Base-by-base conservation (phyloP, 2,329 filamentous ascomycete genomes). In the Tolypocladium capitatum region DNA sequence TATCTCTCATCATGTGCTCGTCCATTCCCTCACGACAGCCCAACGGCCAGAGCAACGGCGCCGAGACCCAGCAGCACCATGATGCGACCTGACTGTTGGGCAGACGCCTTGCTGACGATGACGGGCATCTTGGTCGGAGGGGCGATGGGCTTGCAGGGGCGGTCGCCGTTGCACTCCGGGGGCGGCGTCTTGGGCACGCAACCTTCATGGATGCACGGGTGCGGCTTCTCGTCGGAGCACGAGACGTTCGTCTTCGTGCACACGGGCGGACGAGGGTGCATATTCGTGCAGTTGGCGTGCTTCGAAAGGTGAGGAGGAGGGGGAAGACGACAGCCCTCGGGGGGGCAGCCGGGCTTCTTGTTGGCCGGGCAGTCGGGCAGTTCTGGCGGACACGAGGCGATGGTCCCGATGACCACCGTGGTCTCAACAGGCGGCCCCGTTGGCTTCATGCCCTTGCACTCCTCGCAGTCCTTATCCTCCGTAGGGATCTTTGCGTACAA, bases 401-500 rank as follows among this genome's bases (percentile, higher is more conserved):
- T n/a, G n/a, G n/a, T n/a, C n/a, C n/a, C n/a, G n/a, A n/a, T n/a
- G n/a, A n/a, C 21, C 21, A 3, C 4, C 18, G 5, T 36, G 34
- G 34, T 36, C 18, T 36, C n/a, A 4, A 18, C 33, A 14, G 34
- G 34, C 11, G 34, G 35, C 36, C 8, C 10, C 21, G 21, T 30
- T 21, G 21, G n/a, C 45, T 47, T 46, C 27, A 8, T 34, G 32
- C 3, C 20, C 13, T 52, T 40, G 16, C 24, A 3, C 11, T 43
- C 46, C 11, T 48, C 46, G 35, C 34, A 46, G 6, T 48, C 43
- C 3, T 46, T 45, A 2, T 42, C 30, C 32, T 34, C 28, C 36
- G 6, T 46, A 18, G 20, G 24, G 40, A 4, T 44, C 48, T 32
- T 34, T 46, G 8, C 31, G 32, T 55, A 56, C 31, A 58, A 16